A percentile compares a stretch with the other conserved stretches of the same genome.
phyloP scores from a whole-genome alignment of 2,329 filamentous ascomycete species.

The Stachybotrys elegans region DNA sequence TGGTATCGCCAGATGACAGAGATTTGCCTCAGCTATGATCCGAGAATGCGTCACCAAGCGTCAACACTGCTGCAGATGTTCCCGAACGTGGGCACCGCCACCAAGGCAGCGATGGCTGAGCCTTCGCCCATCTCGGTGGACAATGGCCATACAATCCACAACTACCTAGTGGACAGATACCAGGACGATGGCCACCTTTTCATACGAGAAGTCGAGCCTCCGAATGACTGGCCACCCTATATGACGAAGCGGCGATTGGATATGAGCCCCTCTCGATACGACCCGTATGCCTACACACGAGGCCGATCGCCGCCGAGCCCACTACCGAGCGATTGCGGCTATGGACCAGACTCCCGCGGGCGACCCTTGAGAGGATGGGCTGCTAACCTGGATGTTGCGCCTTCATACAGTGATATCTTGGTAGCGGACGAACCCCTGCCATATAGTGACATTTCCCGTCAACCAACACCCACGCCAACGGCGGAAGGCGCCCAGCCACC shows the following conservation, averaged over 20 bases:
- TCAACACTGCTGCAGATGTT: conserved; percentile 66
- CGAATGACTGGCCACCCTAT: conserved; percentile 33
- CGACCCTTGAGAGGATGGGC: conserved; percentile 29
- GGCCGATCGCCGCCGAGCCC: conserved; percentile 52
- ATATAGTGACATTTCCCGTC: conserved; percentile 1
- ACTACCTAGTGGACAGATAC: conserved; percentile 32
- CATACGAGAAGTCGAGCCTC: conserved; percentile 35
- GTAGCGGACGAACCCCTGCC: conserved; percentile 15
- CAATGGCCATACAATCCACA: conserved; percentile 31
- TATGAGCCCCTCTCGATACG: conserved; percentile 28
- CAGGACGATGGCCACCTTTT: conserved; percentile 26
- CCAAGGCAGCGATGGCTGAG: conserved; percentile 12
- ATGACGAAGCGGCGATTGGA: conserved; percentile 21
- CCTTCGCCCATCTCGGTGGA: conserved; percentile 33
- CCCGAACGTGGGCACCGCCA: conserved; percentile 33
- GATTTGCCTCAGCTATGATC: conserved; percentile 70
- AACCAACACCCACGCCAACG: conserved; percentile 11
- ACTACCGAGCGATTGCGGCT: conserved; percentile 37
- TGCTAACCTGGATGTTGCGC: conserved; percentile 30
- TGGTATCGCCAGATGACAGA: conserved; percentile 76
- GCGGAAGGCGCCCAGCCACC: conserved; percentile 1
- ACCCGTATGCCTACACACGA: conserved; percentile 41
- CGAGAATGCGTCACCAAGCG: conserved; percentile 68
- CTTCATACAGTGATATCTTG: conserved; percentile 33
- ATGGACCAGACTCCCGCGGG: conserved; percentile 23